phyloP scores from a whole-genome alignment of 176 grass and related monocot species.

The Elaeis guineensis region DNA sequence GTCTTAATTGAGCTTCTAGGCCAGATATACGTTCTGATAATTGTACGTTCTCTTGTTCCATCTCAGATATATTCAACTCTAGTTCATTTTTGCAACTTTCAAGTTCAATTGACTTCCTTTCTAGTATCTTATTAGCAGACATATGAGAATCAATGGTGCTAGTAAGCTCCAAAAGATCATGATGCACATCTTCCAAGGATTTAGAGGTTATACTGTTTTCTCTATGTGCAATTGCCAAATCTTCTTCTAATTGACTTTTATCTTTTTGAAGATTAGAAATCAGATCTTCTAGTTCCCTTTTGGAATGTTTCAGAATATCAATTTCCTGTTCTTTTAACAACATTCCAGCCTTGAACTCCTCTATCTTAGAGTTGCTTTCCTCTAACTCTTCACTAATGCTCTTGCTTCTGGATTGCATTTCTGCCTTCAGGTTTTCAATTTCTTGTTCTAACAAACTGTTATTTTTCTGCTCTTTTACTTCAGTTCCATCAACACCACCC shows the following conservation, averaged over 20 bases:
- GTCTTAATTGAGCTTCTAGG: slow-evolving; percentile 55
- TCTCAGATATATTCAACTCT: slow-evolving; percentile 55
- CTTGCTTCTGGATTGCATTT: not conserved
- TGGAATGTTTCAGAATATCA: slow-evolving; percentile 42
- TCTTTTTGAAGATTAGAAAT: slow-evolving; percentile 46
- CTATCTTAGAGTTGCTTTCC: slow-evolving; percentile 37
- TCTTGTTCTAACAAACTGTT: too few species aligned
- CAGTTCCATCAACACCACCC: too few species aligned
- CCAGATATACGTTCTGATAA: slow-evolving; percentile 65
- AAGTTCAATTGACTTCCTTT: slow-evolving; percentile 48
- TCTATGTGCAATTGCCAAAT: slow-evolving; percentile 40
- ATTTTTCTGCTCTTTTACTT: too few species aligned
- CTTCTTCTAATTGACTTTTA: slow-evolving; percentile 59
- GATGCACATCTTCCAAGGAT: slow-evolving; percentile 68
- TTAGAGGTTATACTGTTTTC: slow-evolving; percentile 61
- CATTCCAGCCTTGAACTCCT: slow-evolving; percentile 34
- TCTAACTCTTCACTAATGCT: slow-evolving; percentile 30
- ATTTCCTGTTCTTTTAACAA: slow-evolving; percentile 45
- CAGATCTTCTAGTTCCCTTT: slow-evolving; percentile 50
- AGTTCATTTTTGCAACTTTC: slow-evolving; percentile 55
- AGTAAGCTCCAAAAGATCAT: slow-evolving; percentile 53
- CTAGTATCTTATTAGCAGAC: slow-evolving; percentile 50
- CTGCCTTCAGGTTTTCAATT: slow-evolving; percentile 1
- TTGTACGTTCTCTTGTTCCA: slow-evolving; percentile 71
- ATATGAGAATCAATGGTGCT: slow-evolving; percentile 50